Base-by-base conservation (phyloP, 305 asterid species). In the Fraxinus paxiana region DNA sequence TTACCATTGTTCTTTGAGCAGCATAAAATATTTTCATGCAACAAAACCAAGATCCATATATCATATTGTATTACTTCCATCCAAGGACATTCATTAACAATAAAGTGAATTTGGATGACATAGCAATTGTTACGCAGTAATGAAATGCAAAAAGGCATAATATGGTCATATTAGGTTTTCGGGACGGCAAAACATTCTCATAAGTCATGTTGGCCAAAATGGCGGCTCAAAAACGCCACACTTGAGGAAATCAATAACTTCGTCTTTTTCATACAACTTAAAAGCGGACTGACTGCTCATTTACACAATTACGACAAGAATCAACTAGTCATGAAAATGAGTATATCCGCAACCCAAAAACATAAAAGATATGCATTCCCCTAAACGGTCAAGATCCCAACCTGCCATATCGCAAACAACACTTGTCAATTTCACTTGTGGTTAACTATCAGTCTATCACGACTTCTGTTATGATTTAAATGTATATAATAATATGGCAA, bases 231-330 rank as follows among this genome's bases (percentile, higher is more conserved):
- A 76, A 74, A 78, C 28, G 20, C 77, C 26, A 54, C 31, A 20
- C 22, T 69, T 17, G 15, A 48, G 77, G 43, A 38, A 73, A 28
- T 8, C 51, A 75, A 56, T 59, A 70, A 75, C 15, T 79, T 72
- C 33, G 43, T 26, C 31, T 31, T 35, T 51, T 43, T 34, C 18
- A 34, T 10, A 70, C 26, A 20, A 63, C 1, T 26, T 30, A 46
- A 18, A 56, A 79, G 51, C 74, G n/a, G 20, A 37, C 73, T 72
- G 18, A 35, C 79, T 26, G 15, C 18, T 71, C 48, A 38, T 73
- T 67, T 56, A 65, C 84, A 69, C 59, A 81, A 79, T 78, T 48
- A 71, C n/a, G 26, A 79, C 79, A 81, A 77, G 22, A 77, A 6
- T 33, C 69, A 33, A 65, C 85, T 18, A 69, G 34, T 69, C 78